phyloP scores from a whole-genome alignment of 2,329 filamentous ascomycete species.

The Phialocephala sp. region DNA sequence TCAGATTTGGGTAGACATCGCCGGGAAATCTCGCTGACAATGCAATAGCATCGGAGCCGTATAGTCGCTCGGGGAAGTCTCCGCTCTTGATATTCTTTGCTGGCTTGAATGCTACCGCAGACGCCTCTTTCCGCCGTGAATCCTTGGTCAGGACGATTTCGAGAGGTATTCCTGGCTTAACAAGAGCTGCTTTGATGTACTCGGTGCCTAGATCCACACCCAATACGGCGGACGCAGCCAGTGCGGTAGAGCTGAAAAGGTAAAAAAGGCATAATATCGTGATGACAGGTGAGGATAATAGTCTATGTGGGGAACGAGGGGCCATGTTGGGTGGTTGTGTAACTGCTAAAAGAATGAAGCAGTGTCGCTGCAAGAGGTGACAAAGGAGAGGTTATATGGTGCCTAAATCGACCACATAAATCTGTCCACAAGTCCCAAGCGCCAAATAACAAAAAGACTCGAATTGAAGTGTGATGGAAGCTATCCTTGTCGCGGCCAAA shows the following conservation, averaged over 20 bases:
- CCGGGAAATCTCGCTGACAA: conserved; percentile 85
- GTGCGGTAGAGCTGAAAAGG: conserved; percentile 43
- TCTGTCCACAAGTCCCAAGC: conserved; percentile 40
- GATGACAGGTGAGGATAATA: conserved; percentile 38
- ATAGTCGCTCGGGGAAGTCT: conserved; percentile 84
- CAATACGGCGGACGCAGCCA: conserved; percentile 70
- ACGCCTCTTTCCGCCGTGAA: conserved; percentile 92
- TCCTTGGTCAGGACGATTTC: conserved; percentile 98
- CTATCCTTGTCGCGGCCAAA: conserved; percentile 34
- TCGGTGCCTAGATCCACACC: conserved; percentile 95
- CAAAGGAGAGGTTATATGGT: conserved; percentile 35
- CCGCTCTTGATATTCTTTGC: conserved; percentile 67
- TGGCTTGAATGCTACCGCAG: conserved; percentile 93
- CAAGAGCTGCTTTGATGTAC: conserved; percentile 94
- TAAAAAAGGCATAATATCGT: conserved; percentile 42
- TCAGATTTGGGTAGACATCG: conserved; percentile 95
- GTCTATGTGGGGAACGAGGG: conserved; percentile 28
- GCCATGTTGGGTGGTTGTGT: conserved; percentile 38
- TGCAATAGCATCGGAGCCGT: conserved; percentile 90
- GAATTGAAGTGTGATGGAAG: conserved; percentile 25
- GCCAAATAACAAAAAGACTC: conserved; percentile 28
- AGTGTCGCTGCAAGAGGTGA: conserved; percentile 24
- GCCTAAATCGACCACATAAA: conserved; percentile 36
- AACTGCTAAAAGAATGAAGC: conserved; percentile 41
- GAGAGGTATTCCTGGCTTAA: conserved; percentile 95